Base-by-base conservation (phyloP, 1,139 yeast genomes). In the Debaryomyces subglobosus region DNA sequence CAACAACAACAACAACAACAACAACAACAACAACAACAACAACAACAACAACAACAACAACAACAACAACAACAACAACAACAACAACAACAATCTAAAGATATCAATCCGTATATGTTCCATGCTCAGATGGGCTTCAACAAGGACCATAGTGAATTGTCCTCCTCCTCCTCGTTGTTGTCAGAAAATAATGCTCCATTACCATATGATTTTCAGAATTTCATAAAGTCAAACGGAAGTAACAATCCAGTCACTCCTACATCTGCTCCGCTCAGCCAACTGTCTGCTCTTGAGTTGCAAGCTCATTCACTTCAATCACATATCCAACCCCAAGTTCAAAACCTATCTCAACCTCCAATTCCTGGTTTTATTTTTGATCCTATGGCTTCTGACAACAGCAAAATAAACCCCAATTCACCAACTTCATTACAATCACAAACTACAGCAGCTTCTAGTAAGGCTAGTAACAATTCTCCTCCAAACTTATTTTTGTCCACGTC, bases 391-490 rank as follows among this genome's bases (percentile, higher is more conserved):
- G 56, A 57, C 45, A 34, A 24, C 10, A 18, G 21, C 13, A 20
- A 35, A 2, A 23, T 29, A 9, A 35, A 35, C 1, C 16, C 45
- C 5, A 58, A 54, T 46, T 59, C 67, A 4, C 68, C 67, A 20
- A 55, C 57, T 36, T 50, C 58, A 48, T 49, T 53, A 27, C 58
- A 58, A 39, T 53, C 61, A 16, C 48, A 47, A 38, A 48, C 52
- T 39, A 35, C 34, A 13, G 30, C 47, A 2, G 20, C 41, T 12
- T 35, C 45, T n/a, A 39, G 39, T 18, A 41, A 41, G 9, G 50
- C 59, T 32, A 51, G 49, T 34, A 61, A 54, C 34, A 53, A 49
- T 48, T 62, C 69, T n/a, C 69, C 71, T 7, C 67, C 69, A 13
- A 65, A 59, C 44, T 57, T 65, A 51, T 60, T 63, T 43, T 56